These are phyloP conservation scores for Beta corolliflora DNA, from an alignment of 179 eudicot species.

Conservation along the genomic window DNA sequence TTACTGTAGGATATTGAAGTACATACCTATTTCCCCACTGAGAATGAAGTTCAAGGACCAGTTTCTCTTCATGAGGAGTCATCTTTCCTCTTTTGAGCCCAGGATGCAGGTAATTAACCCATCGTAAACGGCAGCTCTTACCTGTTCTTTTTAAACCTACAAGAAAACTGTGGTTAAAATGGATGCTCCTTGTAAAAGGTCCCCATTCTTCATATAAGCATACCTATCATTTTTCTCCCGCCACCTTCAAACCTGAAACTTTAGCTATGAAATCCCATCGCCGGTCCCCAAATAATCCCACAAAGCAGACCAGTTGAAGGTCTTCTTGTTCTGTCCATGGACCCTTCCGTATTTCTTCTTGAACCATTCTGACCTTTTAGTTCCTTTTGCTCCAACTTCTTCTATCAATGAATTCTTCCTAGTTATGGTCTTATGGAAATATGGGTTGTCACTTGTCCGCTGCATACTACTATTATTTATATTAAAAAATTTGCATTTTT, in stretches of 20 bases:
- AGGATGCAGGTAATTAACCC: constrained; percentile 93
- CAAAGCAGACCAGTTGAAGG: constrained; percentile 64
- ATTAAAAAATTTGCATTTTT: constrained; percentile 27
- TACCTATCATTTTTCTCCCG: constrained; percentile 83
- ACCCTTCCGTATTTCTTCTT: constrained; percentile 64
- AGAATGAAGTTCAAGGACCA: constrained; percentile 74
- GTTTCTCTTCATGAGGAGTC: constrained; percentile 81
- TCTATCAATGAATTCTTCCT: constrained; percentile 14
- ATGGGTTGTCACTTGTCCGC: constrained; percentile 27
- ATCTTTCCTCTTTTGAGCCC: constrained; percentile 86
- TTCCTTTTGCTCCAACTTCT: constrained; percentile 16
- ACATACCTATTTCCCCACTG: constrained; percentile 92
- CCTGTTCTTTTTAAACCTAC: constrained; percentile 87
- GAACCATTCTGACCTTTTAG: constrained; percentile 40
- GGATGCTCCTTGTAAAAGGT: constrained; percentile 32
- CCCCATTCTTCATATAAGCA: constrained; percentile 44
- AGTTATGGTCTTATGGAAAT: constrained; percentile 22
- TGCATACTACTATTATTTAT: constrained; percentile 46
- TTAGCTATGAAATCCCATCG: constrained; percentile 94
- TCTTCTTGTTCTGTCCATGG: constrained; percentile 94
- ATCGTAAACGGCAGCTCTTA: constrained; percentile 82
- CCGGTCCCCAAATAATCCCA: constrained; percentile 79
- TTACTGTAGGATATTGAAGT: constrained; percentile 12
- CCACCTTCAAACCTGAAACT: constrained; percentile 99
- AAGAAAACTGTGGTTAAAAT: constrained; percentile 40